Conservation (phyloP, 495 filamentous ascomycete species). For the Immersiella caudata region DNA sequence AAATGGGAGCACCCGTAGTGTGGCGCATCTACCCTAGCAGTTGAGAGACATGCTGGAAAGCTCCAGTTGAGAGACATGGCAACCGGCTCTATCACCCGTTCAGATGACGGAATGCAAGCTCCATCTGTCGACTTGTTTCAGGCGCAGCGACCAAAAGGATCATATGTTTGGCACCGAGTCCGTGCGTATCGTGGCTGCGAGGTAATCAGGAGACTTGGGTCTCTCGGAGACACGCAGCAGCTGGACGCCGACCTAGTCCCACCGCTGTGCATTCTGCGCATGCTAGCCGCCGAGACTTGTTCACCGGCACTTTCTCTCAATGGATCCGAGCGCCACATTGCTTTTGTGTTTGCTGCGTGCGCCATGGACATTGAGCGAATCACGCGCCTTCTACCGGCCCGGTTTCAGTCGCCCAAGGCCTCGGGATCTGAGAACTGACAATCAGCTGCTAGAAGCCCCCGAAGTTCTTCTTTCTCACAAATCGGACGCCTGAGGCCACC, state of each 20-base stretch:
- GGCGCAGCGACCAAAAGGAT: background rate
- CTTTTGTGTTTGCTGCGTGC: background rate
- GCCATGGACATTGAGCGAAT: background rate
- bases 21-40: background rate
- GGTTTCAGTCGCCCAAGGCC: background rate
- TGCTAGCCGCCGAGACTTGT: background rate
- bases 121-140: background rate
- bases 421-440: background rate
- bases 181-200: background rate
- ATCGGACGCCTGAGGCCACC: background rate
- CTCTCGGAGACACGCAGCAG: background rate
- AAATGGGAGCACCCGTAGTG: background rate
- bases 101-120: background rate
- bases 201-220: background rate
- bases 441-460: background rate
- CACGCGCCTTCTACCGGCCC: background rate
- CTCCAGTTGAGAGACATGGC: too few relatives aligned
- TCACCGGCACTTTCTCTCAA: background rate
- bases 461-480: background rate
- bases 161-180: background rate
- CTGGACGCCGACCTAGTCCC: background rate
- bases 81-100: background rate
- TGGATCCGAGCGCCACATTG: conserved; percentile 1
- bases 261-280: background rate
- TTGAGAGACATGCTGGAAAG: too few relatives aligned